Evolutionary conservation across 352 stramenopile species (phyloP).

Genomic region (Pythium dissimile): DNA sequence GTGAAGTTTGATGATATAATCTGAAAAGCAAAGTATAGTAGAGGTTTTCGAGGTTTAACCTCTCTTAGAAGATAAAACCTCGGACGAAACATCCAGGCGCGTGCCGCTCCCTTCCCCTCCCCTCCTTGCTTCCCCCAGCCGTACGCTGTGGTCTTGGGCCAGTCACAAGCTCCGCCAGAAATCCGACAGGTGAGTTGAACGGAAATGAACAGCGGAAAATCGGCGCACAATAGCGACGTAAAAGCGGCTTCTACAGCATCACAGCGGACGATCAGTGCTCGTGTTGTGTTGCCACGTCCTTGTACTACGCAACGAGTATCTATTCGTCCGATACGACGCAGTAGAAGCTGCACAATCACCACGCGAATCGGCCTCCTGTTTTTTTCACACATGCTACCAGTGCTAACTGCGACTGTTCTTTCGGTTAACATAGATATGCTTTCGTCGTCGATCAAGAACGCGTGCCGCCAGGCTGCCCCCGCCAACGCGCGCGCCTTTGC

Average conservation of each 20-base stretch:
- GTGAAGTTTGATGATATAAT: not conserved
- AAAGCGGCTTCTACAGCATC: not conserved
- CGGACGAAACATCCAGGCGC: not conserved
- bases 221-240: not conserved
- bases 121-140: slow-evolving; percentile 9
- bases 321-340: not conserved
- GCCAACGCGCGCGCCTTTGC: slow-evolving; percentile 35
- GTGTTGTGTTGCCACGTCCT: not conserved
- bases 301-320: not conserved
- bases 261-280: not conserved
- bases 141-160: slow-evolving; percentile 13
- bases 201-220: not conserved
- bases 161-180: slow-evolving; percentile 23
- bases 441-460: slow-evolving; percentile 72
- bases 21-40: too few relatives aligned
- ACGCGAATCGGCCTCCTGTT: not conserved
- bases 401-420: too few relatives aligned
- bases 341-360: not conserved
- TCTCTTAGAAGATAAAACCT: slow-evolving; percentile 13
- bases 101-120: slow-evolving; percentile 14
- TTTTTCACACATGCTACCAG: not conserved
- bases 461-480: slow-evolving; percentile 37
- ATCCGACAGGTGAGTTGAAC: slow-evolving; percentile 19
- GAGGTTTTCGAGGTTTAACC: not conserved
- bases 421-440: slow-evolving; percentile 62